Base-by-base conservation (phyloP, 352 stramenopile genomes). In the Phytophthora sp. region DNA sequence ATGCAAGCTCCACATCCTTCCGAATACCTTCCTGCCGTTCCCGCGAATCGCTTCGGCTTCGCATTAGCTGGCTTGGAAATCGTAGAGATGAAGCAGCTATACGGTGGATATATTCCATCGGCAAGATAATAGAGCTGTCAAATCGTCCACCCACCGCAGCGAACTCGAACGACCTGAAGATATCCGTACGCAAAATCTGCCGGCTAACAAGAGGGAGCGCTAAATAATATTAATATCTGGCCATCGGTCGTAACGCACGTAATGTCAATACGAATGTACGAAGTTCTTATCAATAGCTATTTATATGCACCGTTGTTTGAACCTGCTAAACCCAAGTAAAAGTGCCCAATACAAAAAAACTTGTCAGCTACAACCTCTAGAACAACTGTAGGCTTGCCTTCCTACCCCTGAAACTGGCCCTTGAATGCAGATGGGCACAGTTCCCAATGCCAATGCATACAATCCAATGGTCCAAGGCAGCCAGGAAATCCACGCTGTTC, bases 371-470 rank as follows among this genome's bases (percentile, higher is more conserved):
- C 36, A 21, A 44, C 36, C 16, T 44, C n/a, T 24, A 44, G n/a
- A 24, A 24, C 36, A 24, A 44, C 36, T 24, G 36, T 24, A 23
- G 36, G n/a, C 36, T 44, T 44, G 5, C n/a, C 36, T 44, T 44
- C n/a, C n/a, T 44, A 24, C 15, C 16, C 36, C n/a, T n/a, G n/a
- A n/a, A n/a, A n/a, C n/a, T n/a, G n/a, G n/a, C n/a, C 3, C 36
- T 44, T 44, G n/a, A 44, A 24, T 44, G 36, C 36, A 23, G 36
- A 8, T 24, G 36, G 36, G n/a, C 36, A 44, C n/a, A 44, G 6
- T n/a, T 44, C 36, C 36, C 36, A 44, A 24, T 44, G n/a, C 36
- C 36, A 44, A 12, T 44, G 36, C 36, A 44, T 24, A n/a, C 36
- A 44, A n/a, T 44, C 36, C 16, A 44, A 24, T 9, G 36, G 24